Evolutionary conservation across 257 asterid genomes (phyloP), one percentile per base, ranked within the genome.

Genomic region (Oldenlandia corymbosa): DNA sequence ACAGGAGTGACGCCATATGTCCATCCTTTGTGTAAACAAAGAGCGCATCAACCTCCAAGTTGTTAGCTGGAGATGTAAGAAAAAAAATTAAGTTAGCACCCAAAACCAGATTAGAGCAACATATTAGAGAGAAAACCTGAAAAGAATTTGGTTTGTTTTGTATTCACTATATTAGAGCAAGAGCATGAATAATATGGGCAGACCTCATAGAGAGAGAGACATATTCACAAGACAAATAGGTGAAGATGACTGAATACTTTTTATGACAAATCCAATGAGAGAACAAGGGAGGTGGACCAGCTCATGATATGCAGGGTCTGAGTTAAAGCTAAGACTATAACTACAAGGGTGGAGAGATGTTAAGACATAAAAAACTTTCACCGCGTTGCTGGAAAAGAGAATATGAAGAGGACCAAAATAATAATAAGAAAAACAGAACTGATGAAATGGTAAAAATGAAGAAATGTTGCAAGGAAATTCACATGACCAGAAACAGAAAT

Each of bases 1-100:
- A 93, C 75, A 93, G 62, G 51, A 93, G 90, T 52, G 99, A 87
- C 66, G 99, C 99, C 99, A 93, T 87, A 80, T 93, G 92, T 49
- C 99, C 97, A 23, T 65, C 56, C 79, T 83, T 93, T 7, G 97
- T 87, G 84, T 90, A 93, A 23, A 88, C 99, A 51, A 90, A 93
- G 32, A 93, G 80, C n/a, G 99, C 99, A 68, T 90, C 99, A 62
- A 88, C 94, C 60, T 72, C 95, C 65, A 93, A 78, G 69, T 90
- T 90, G 84, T 93, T 88, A 37, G 99, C 97, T 90, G 85, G 80
- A 84, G 49, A 70, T 65, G 50, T 17, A 0, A 58, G 43, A 41
- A 18, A 7, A 70, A 50, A 55, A 64, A 55, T 5, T 20, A 27
- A 71, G 39, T 71, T 49, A 61, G 64, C 60, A 68, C 21, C 34